phyloP scores from a whole-genome alignment of 1,284 basidiomycete species.

The Acaromyces ingoldii region DNA sequence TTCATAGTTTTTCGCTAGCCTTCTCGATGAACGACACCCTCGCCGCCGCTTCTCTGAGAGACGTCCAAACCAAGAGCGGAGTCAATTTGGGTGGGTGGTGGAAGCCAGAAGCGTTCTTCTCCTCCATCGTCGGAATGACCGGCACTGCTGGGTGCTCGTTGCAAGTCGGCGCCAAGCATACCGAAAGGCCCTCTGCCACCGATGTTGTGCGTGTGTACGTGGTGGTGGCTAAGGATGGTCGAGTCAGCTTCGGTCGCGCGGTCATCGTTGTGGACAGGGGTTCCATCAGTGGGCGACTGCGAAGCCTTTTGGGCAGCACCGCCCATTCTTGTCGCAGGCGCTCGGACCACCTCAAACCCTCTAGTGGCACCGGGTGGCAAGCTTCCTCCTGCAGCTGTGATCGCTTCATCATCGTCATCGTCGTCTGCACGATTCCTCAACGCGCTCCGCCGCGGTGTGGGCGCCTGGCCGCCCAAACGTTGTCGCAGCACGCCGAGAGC shows the following conservation, averaged over 20 bases:
- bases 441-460: background rate
- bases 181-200: conserved; percentile 4
- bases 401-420: background rate
- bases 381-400: conserved; percentile 2
- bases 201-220: background rate
- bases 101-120: conserved; percentile 11
- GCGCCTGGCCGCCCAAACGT: conserved; percentile 10
- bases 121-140: background rate
- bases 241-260: background rate
- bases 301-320: conserved; percentile 11
- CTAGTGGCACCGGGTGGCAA: conserved; percentile 16
- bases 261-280: background rate
- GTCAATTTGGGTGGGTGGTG: no score
- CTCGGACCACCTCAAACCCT: conserved; percentile 35
- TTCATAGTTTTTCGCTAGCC: background rate
- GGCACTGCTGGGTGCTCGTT: conserved; percentile 9
- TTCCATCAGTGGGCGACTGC: conserved; percentile 20
- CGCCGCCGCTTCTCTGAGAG: background rate
- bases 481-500: conserved; percentile 21
- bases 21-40: background rate
- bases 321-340: conserved; percentile 10
- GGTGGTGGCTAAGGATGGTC: background rate
- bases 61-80: no score
- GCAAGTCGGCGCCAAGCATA: conserved; percentile 12
- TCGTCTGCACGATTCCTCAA: background rate